Conservation (phyloP, 495 filamentous ascomycete genomes). For the Hypoxylon fuscum region DNA sequence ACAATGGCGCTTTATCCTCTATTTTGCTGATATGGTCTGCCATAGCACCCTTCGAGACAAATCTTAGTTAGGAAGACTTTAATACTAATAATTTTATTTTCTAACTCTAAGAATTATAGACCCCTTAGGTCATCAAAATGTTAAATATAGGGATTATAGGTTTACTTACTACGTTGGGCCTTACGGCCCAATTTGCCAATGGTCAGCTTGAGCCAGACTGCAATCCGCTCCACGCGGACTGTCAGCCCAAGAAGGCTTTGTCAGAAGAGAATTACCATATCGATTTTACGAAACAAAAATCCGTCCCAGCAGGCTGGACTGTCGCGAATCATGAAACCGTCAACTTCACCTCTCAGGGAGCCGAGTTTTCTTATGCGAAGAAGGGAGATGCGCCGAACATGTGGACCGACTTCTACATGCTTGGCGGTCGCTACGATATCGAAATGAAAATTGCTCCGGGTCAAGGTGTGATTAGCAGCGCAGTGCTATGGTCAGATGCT, state of each 20-base stretch:
- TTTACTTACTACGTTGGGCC: slow-evolving; percentile 36
- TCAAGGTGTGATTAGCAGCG: slow-evolving; percentile 79
- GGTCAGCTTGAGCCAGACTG: slow-evolving; percentile 44
- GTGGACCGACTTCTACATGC: slow-evolving; percentile 73
- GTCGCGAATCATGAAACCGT: slow-evolving; percentile 44
- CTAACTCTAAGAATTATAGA: slow-evolving; percentile 27
- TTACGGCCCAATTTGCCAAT: slow-evolving; percentile 33
- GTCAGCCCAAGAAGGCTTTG: slow-evolving; percentile 41
- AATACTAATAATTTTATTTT: slow-evolving; percentile 15
- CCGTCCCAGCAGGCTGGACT: slow-evolving; percentile 31
- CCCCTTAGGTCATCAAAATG: slow-evolving; percentile 29
- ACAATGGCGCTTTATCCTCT: slow-evolving; percentile 45
- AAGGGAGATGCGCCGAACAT: slow-evolving; percentile 82
- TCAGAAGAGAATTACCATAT: slow-evolving; percentile 38
- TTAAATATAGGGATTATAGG: slow-evolving; percentile 36
- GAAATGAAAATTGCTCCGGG: slow-evolving; percentile 74
- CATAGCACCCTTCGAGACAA: slow-evolving; percentile 6
- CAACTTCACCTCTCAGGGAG: slow-evolving; percentile 66
- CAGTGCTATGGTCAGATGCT: slow-evolving; percentile 86
- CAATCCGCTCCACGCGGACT: slow-evolving; percentile 39
- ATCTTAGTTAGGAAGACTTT: neutral
- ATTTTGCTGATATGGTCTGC: slow-evolving; percentile 33
- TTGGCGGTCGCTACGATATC: slow-evolving; percentile 79
- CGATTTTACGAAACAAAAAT: slow-evolving; percentile 43
- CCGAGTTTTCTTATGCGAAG: slow-evolving; percentile 76